Percentiles rank a stretch among this genome's conserved stretches.
Conservation (phyloP, 1,284 basidiomycete species). For the Pascua guehoae region DNA sequence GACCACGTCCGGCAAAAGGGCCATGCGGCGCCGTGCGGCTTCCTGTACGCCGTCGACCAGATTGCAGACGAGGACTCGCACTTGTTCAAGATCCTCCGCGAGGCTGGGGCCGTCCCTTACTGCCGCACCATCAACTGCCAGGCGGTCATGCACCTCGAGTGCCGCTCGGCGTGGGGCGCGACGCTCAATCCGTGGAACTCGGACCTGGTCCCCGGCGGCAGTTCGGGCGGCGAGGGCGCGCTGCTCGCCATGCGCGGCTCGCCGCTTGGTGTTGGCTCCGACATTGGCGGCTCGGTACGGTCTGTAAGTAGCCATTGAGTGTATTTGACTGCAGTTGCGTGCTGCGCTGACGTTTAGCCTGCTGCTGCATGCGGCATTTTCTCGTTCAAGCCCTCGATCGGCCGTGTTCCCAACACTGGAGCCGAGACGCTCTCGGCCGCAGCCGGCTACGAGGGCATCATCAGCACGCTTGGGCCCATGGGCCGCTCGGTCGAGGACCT, state of each 20-base stretch:
- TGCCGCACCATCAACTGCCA: constrained; percentile 62
- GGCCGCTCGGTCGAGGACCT: constrained; percentile 57
- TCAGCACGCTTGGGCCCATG: constrained; percentile 57
- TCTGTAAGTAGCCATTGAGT: background rate
- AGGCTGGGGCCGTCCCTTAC: constrained; percentile 78
- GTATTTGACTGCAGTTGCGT: too few species aligned
- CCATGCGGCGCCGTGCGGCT: constrained; percentile 26
- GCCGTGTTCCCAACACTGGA: constrained; percentile 39
- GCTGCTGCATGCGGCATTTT: constrained; percentile 42
- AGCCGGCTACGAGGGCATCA: constrained; percentile 36
- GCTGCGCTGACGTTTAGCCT: constrained; percentile 10
- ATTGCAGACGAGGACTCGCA: constrained; percentile 15
- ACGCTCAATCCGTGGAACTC: constrained; percentile 45
- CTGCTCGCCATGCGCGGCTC: constrained; percentile 60
- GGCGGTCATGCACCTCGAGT: constrained; percentile 22
- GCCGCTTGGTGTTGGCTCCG: constrained; percentile 59
- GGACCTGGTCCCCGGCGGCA: constrained; percentile 56
- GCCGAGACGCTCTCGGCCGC: constrained; percentile 18
- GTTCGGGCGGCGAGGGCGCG: constrained; percentile 63
- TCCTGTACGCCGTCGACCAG: constrained; percentile 10
- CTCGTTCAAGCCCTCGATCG: constrained; percentile 41
- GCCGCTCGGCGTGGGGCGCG: constrained; percentile 26
- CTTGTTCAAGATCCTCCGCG: constrained; percentile 42
- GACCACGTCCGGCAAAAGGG: constrained; percentile 46
- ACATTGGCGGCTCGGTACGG: constrained; percentile 32